Conservation (phyloP, 1,284 basidiomycete species). For the Mycena sp. region DNA sequence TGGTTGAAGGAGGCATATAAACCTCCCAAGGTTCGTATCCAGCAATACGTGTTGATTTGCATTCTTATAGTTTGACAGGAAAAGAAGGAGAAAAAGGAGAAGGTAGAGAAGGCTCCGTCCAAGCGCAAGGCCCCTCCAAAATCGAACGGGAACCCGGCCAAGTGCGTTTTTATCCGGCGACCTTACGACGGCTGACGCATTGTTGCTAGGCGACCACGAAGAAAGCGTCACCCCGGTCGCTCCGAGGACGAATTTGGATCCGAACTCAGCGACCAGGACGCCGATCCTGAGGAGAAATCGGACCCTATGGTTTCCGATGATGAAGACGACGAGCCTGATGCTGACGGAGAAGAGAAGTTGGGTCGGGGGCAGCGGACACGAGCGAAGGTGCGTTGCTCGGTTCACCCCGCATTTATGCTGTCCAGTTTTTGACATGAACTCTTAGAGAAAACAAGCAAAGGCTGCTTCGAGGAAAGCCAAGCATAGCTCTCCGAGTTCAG, state of each 20-base stretch:
- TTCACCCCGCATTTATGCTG: background rate
- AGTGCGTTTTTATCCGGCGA: constrained; percentile 41
- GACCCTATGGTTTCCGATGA: constrained; percentile 14
- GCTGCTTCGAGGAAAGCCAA: constrained; percentile 17
- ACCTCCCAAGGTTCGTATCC: constrained; percentile 41
- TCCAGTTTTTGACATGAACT: too few species aligned
- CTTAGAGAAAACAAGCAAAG: constrained; percentile 21
- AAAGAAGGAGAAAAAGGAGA: constrained; percentile 47
- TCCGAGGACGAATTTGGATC: constrained; percentile 45
- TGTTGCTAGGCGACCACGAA: constrained; percentile 11
- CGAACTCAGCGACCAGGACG: constrained; percentile 44
- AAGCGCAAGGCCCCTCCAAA: constrained; percentile 54
- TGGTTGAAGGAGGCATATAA: constrained; percentile 63
- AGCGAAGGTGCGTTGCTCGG: constrained; percentile 42
- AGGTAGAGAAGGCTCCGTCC: constrained; percentile 46
- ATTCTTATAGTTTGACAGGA: constrained; percentile 36
- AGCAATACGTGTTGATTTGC: background rate
- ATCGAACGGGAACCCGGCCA: constrained; percentile 48
- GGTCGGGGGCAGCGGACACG: constrained; percentile 48
- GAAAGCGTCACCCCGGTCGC: constrained; percentile 16
- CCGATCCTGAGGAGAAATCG: constrained; percentile 32
- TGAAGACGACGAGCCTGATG: constrained; percentile 37
- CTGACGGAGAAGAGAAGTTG: constrained; percentile 44
- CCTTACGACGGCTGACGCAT: background rate
- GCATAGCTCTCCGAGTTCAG: constrained; percentile 22